Conservation (phyloP, 352 stramenopile genomes). For the Aphanomyces euteiches region DNA sequence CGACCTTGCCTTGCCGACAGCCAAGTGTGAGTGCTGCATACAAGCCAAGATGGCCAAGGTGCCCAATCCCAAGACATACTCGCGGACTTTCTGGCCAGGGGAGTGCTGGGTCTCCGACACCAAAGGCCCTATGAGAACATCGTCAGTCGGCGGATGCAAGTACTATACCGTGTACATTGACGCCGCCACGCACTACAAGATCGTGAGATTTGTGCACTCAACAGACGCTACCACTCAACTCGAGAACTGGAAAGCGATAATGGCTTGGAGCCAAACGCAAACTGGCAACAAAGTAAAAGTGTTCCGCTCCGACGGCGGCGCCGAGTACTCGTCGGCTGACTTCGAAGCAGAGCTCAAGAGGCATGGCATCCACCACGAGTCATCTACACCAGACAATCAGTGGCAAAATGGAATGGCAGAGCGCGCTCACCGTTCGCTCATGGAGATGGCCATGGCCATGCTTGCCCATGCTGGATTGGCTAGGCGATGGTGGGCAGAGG, state of each 20-base stretch:
- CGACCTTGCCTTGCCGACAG: neutral
- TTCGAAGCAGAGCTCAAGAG: too few species aligned
- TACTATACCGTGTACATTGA: constrained; percentile 24
- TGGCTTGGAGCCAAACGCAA: constrained; percentile 23
- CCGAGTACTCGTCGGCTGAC: constrained; percentile 10
- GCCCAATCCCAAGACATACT: neutral
- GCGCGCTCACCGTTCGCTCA: constrained; percentile 35
- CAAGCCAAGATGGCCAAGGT: neutral
- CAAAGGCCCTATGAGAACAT: constrained; percentile 8
- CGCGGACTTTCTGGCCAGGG: constrained; percentile 8
- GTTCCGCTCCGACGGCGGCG: constrained; percentile 34
- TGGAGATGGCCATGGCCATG: constrained; percentile 36
- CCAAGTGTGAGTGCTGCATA: neutral
- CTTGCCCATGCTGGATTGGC: constrained; percentile 33
- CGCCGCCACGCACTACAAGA: neutral
- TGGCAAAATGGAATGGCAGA: constrained; percentile 41
- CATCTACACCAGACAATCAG: too few species aligned
- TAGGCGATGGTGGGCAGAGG: constrained; percentile 37
- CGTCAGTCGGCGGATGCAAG: neutral
- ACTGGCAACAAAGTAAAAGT: constrained; percentile 26
- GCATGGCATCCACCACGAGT: too few species aligned
- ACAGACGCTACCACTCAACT: neutral
- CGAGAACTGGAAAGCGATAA: constrained; percentile 20
- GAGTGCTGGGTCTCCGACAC: constrained; percentile 19
- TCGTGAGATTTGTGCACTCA: neutral